phyloP scores from a whole-genome alignment of 192 early-diverging fungal genomes.

The Podila clonocystis region DNA sequence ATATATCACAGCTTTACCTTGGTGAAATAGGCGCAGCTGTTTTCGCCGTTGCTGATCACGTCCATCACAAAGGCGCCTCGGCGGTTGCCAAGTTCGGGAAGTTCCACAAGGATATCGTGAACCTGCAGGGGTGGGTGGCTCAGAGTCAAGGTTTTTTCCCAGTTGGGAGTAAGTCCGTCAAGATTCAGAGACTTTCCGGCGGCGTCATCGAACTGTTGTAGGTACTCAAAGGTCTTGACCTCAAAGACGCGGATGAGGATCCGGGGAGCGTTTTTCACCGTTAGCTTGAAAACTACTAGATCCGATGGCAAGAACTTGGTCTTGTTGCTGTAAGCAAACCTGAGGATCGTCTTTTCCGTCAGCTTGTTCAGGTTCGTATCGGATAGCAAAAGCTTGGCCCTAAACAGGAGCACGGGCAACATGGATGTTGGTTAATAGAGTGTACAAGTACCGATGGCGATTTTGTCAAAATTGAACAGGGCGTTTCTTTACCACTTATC shows the following conservation, averaged over 20 bases:
- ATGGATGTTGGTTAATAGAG: neutral
- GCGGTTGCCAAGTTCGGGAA: conserved; percentile 47
- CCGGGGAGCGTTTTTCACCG: conserved; percentile 52
- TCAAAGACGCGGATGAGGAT: conserved; percentile 56
- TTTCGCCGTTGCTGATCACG: conserved; percentile 53
- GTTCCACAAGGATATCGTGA: conserved; percentile 23
- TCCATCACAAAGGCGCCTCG: conserved; percentile 61
- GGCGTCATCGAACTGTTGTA: conserved; percentile 17
- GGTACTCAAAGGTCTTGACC: conserved; percentile 57
- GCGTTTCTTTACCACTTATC: conserved; percentile 19
- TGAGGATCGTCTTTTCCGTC: conserved; percentile 24
- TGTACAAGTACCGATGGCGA: neutral
- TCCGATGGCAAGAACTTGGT: conserved; percentile 41
- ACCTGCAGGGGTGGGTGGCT: conserved; percentile 39
- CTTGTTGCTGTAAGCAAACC: conserved; percentile 21
- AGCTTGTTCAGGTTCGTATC: neutral
- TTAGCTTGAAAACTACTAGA: conserved; percentile 32
- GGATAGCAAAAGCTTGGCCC: conserved; percentile 12
- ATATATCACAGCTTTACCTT: conserved; percentile 25
- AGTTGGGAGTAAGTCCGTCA: conserved; percentile 59
- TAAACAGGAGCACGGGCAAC: neutral
- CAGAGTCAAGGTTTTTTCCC: conserved; percentile 42
- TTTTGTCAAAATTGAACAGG: too few species aligned
- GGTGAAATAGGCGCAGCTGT: conserved; percentile 51
- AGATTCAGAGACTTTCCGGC: conserved; percentile 28